phyloP scores from a whole-genome alignment of 768 basidiomycete species.

The Trametes sanguinea region DNA sequence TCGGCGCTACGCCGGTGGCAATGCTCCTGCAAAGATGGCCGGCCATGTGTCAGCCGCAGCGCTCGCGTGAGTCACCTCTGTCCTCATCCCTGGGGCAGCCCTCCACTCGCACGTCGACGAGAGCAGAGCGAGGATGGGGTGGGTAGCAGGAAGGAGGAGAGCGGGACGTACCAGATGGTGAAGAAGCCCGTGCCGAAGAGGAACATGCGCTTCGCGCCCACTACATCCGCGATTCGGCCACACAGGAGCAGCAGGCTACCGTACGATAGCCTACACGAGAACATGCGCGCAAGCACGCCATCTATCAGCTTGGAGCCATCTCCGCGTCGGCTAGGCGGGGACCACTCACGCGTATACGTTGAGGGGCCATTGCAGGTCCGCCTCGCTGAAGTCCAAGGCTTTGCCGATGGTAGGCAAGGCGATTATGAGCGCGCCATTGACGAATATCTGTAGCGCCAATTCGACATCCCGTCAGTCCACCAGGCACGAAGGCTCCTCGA shows the following conservation, averaged over 20 bases:
- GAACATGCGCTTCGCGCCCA: slow-evolving; percentile 32
- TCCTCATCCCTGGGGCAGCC: neutral
- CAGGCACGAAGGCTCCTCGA: too few species aligned
- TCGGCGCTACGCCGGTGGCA: slow-evolving; percentile 34
- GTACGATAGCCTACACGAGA: slow-evolving; percentile 21
- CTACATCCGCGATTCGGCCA: slow-evolving; percentile 25
- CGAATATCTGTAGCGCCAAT: slow-evolving; percentile 19
- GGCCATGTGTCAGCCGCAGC: neutral
- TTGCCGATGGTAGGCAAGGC: slow-evolving; percentile 30
- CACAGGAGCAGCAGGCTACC: slow-evolving; percentile 25
- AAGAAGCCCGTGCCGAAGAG: slow-evolving; percentile 36
- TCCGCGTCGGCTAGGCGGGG: too few species aligned
- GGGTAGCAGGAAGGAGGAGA: neutral
- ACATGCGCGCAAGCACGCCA: too few species aligned
- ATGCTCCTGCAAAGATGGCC: slow-evolving; percentile 30
- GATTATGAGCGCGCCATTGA: slow-evolving; percentile 27
- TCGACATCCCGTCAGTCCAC: too few species aligned
- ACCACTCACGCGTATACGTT: slow-evolving; percentile 27
- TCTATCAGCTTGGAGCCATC: too few species aligned
- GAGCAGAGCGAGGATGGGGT: neutral
- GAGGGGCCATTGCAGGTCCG: slow-evolving; percentile 30
- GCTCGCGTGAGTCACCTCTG: too few species aligned
- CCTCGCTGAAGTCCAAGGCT: slow-evolving; percentile 25
- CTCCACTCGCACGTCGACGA: too few species aligned
- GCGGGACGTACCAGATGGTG: slow-evolving; percentile 30